A percentile compares a stretch with the other conserved stretches of the same genome.
Evolutionary conservation across 1,284 basidiomycete species (phyloP).

Genomic region (Ustanciosporium gigantosporum): DNA sequence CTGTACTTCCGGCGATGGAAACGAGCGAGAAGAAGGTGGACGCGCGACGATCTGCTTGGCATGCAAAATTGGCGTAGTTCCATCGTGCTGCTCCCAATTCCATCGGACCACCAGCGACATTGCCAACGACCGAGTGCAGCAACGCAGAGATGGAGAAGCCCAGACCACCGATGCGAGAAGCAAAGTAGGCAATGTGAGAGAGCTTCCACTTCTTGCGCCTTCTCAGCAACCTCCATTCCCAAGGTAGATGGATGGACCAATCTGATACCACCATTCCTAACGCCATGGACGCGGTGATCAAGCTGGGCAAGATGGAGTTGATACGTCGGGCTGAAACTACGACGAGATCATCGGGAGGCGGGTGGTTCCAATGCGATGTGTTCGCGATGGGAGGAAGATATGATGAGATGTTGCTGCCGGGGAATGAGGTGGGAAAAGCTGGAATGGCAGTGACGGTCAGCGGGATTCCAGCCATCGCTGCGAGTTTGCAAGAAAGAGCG

Average conservation of each 20-base stretch:
- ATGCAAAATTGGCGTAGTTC: slow-evolving; percentile 36
- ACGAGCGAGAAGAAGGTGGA: slow-evolving; percentile 29
- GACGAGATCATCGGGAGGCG: slow-evolving; percentile 21
- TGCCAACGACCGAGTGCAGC: slow-evolving; percentile 27
- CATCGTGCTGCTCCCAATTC: slow-evolving; percentile 18
- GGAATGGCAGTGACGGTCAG: slow-evolving; percentile 33
- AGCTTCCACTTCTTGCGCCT: slow-evolving; percentile 36
- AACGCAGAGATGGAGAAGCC: slow-evolving; percentile 21
- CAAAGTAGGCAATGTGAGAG: slow-evolving; percentile 42
- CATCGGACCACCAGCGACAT: slow-evolving; percentile 19
- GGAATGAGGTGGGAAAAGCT: slow-evolving; percentile 19
- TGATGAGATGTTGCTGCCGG: slow-evolving; percentile 3
- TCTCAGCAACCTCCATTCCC: slow-evolving; percentile 34
- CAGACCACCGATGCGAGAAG: slow-evolving; percentile 32
- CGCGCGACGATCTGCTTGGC: slow-evolving; percentile 22
- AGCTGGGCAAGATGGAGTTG: slow-evolving; percentile 23
- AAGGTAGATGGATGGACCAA: slow-evolving; percentile 36
- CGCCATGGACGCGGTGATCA: slow-evolving; percentile 34
- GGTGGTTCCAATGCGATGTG: not conserved
- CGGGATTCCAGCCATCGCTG: slow-evolving; percentile 19
- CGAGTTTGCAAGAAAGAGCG: too few relatives aligned
- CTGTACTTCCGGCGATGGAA: slow-evolving; percentile 35
- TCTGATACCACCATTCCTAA: slow-evolving; percentile 35
- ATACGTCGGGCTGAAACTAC: slow-evolving; percentile 27
- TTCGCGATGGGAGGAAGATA: slow-evolving; percentile 15